phyloP scores from a whole-genome alignment of 768 basidiomycete genomes.

The Ramaria sp. region DNA sequence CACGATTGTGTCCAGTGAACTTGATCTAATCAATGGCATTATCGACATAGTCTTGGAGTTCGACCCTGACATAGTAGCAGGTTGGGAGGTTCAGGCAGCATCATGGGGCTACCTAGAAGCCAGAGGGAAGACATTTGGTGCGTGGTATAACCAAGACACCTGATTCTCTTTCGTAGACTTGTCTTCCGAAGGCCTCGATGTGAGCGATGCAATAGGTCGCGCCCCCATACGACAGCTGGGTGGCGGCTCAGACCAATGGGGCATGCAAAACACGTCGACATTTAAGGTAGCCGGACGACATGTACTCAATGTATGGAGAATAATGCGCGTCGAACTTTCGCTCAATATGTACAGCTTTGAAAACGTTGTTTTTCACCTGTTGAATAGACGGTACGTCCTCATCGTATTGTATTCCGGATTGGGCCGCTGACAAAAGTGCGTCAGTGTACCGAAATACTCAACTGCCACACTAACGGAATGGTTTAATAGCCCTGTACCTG shows the following conservation, averaged over 20 bases:
- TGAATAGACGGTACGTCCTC: constrained; percentile 54
- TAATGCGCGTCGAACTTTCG: constrained; percentile 78
- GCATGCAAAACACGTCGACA: constrained; percentile 60
- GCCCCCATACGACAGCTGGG: constrained; percentile 40
- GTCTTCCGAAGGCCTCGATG: constrained; percentile 47
- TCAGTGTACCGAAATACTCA: constrained; percentile 73
- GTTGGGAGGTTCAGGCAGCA: constrained; percentile 82
- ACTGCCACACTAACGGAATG: constrained; percentile 51
- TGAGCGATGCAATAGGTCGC: constrained; percentile 65
- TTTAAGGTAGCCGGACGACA: constrained; percentile 84
- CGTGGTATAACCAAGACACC: constrained; percentile 7
- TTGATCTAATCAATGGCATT: constrained; percentile 69
- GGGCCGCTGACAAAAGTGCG: constrained; percentile 1
- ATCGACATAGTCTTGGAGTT: constrained; percentile 63
- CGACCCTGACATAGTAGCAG: constrained; percentile 86
- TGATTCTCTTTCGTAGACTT: constrained; percentile 1
- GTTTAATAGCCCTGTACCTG: constrained; percentile 51
- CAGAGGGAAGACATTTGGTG: constrained; percentile 55
- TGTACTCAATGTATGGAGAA: constrained; percentile 85
- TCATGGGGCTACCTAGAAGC: constrained; percentile 87
- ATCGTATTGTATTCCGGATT: background rate
- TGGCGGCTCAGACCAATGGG: constrained; percentile 55
- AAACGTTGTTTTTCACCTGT: constrained; percentile 74
- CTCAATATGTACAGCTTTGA: constrained; percentile 81
- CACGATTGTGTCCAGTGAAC: constrained; percentile 53